Evolutionary conservation across 73 alveolate genomes (phyloP), one percentile per base, ranked within the genome.

Genomic region (Paramecium biaurelia): DNA sequence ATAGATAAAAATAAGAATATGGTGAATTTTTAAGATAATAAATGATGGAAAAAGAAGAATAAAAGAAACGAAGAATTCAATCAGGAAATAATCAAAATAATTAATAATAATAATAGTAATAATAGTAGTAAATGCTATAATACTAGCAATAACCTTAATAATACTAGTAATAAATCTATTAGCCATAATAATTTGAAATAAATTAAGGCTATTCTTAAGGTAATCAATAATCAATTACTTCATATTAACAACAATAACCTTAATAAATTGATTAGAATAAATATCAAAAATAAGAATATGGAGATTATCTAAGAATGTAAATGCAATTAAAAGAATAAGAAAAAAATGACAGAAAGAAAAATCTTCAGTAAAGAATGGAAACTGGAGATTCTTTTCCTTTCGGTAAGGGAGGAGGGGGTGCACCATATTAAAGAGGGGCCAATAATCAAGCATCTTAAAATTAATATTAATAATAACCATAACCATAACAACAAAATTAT

Each of bases 251-350:
- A 14, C 47, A 63, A 26, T 26, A 26, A 14, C 84, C 84, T 63
- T 63, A 63, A 63, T 63, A 63, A 24, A 26, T 63, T 7, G 45
- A 63, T 32, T 41, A 28, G 24, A 37, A 37, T 32, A 79, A 42
- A 26, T 8, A 20, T 1, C 21, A 79, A 7, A 79, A 79, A 79
- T 79, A 79, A 79, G 90, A 79, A 79, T 79, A 79, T 45, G 90
- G 90, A 11, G 72, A 79, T 43, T 79, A 79, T 79, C 26, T 79
- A 45, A 38, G 90, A 79, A 79, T 79, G 90, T 10, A 79, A 45
- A 79, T 79, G 90, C 26, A 43, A 24, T 30, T 41, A 26, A 79
- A 79, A 79, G 74, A 79, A 1, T 9, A 79, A 41, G 42, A 79
- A 79, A 41, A 41, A 47, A 41, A 43, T 30, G 90, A 79, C 37